Evolutionary conservation across 2,329 filamentous ascomycete species (phyloP).

Genomic region (Tolypocladium endophyticum): DNA sequence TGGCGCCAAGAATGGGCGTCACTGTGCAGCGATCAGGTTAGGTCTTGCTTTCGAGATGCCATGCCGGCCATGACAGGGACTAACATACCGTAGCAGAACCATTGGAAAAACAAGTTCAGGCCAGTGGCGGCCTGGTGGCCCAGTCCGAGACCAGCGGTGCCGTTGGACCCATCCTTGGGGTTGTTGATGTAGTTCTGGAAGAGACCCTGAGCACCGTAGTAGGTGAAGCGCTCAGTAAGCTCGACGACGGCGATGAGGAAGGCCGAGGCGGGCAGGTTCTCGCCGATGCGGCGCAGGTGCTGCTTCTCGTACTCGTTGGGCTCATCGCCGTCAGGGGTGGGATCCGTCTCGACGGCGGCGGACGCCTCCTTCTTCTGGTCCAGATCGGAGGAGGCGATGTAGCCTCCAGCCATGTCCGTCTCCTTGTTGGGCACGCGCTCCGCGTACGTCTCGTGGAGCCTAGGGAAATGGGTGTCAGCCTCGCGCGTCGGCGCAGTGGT

Average conservation of each 20-base stretch:
- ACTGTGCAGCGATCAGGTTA: constrained; percentile 10
- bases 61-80: background rate
- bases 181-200: constrained; percentile 45
- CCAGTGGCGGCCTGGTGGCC: constrained; percentile 44
- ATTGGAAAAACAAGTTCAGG: constrained; percentile 45
- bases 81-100: constrained; percentile 30
- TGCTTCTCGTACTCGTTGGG: constrained; percentile 40
- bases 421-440: constrained; percentile 12
- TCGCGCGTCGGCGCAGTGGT: background rate
- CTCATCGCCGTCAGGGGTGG: constrained; percentile 35
- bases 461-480: constrained; percentile 1
- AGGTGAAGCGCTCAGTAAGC: constrained; percentile 46
- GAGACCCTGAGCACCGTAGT: constrained; percentile 41
- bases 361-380: constrained; percentile 15
- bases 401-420: constrained; percentile 14
- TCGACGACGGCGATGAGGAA: constrained; percentile 48
- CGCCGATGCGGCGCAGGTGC: constrained; percentile 40
- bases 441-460: constrained; percentile 17
- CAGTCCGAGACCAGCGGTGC: constrained; percentile 41
- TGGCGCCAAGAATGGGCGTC: constrained; percentile 37
- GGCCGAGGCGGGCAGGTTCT: constrained; percentile 42
- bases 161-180: constrained; percentile 19
- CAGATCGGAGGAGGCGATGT: constrained; percentile 10
- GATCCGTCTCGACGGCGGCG: constrained; percentile 14
- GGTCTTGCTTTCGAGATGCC: background rate